phyloP scores from a whole-genome alignment of 331 rosid species.

The Malus hybrid region DNA sequence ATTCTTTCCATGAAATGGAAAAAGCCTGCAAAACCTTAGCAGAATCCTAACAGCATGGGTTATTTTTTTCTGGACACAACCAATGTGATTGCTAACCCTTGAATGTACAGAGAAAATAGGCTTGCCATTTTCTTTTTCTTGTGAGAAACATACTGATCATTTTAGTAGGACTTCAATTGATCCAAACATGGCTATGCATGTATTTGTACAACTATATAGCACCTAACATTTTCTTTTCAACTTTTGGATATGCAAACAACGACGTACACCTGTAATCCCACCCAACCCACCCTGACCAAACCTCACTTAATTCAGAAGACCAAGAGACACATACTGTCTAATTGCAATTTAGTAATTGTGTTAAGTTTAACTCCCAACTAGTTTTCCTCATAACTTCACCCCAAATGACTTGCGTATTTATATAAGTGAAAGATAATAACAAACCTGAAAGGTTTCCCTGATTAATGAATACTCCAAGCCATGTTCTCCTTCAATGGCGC shows the following conservation, averaged over 20 bases:
- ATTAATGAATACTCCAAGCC: conserved; percentile 45
- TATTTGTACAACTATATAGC: not conserved
- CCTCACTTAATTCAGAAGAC: not conserved
- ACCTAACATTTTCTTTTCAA: not conserved
- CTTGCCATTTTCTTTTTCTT: too few species aligned
- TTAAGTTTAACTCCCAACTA: not conserved
- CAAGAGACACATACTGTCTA: not conserved
- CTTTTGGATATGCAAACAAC: not conserved
- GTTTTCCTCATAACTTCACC: not conserved
- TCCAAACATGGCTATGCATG: not conserved
- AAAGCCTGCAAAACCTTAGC: not conserved
- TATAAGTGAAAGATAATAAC: conserved; percentile 4
- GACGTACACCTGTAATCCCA: not conserved
- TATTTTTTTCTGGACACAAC: not conserved
- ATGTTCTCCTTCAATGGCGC: conserved; percentile 27
- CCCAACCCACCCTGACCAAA: not conserved
- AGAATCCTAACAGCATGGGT: not conserved
- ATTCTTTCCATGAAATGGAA: not conserved
- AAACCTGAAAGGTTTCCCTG: conserved; percentile 82
- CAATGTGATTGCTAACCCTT: not conserved
- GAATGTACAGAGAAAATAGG: not conserved
- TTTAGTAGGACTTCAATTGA: not conserved
- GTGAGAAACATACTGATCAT: not conserved
- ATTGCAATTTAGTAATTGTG: not conserved
- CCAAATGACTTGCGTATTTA: not conserved